Base-by-base conservation (phyloP, 2,329 filamentous ascomycete genomes). In the Emergomyces pasteurianus region DNA sequence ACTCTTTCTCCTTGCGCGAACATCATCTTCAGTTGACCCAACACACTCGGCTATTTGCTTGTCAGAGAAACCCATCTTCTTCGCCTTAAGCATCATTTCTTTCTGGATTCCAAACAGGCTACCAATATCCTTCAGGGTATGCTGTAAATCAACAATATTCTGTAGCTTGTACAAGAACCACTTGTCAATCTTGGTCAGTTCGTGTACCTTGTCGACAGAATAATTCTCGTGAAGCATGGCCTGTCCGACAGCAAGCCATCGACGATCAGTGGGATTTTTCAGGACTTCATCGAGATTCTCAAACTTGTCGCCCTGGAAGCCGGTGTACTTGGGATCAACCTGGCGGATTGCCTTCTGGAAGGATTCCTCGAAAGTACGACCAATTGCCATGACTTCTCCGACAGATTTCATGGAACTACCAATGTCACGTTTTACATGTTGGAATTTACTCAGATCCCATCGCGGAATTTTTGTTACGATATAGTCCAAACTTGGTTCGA, bases 151-250 rank as follows among this genome's bases (percentile, higher is more conserved):
- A 58, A 96, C 94, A 70, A 99, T 89, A 80, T 97, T 97, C 79
- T 96, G 87, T 58, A 99, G 85, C 83, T 99, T 97, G 85, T 96
- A 85, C 69, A 99, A 79, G 82, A 99, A 99, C 94, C 94, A 97
- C 78, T 95, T 96, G 80, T 97, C 94, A 70, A 99, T 99, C 83
- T 96, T 96, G 78, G 89, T 95, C 68, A 99, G 80, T 7, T 96
- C 90, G 73, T 97, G 91, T 18, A 99, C 82, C 74, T 83, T 86
- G 66, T 99, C 92, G 54, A 96, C 91, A 1, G 89, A 85, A 81
- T 99, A 99, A 75, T 88, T 88, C 78, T 96, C 91, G 80, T 97
- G 91, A 67, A 96, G 85, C 90, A 99, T 95, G 66, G 94, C 94
- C 78, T 97, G 92, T 53, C 94, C 92, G 71, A 99, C 91, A 65